Percentiles rank a stretch among this genome's conserved stretches.
Conservation (phyloP, 345 rosid species). For the Brassica incana region DNA sequence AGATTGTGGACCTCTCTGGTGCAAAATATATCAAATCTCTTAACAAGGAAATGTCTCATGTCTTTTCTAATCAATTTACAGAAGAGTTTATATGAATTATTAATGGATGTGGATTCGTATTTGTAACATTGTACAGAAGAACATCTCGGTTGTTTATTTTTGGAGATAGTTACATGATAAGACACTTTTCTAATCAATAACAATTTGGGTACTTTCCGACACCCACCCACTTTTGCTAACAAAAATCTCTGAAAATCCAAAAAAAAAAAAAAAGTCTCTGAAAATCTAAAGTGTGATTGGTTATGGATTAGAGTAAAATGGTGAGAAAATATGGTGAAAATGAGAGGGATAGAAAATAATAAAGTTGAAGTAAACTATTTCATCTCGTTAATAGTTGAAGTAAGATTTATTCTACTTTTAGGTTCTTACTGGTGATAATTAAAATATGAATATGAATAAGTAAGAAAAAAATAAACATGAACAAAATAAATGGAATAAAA, state of each 20-base stretch:
- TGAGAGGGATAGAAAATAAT: no score
- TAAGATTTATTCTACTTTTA: no score
- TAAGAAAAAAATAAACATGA: no score
- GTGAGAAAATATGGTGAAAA: no score
- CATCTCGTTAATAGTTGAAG: no score
- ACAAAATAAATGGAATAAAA: no score
- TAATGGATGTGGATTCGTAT: constrained; percentile 4
- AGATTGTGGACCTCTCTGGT: neutral
- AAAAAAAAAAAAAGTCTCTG: no score
- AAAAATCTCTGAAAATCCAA: neutral
- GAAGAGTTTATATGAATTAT: constrained; percentile 12
- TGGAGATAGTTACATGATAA: neutral
- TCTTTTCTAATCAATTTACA: constrained; percentile 6
- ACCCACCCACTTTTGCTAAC: neutral
- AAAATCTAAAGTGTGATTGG: no score
- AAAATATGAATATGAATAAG: no score
- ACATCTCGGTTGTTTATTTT: neutral
- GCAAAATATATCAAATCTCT: neutral
- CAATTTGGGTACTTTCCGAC: neutral
- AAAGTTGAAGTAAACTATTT: no score
- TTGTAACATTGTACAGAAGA: constrained; percentile 17
- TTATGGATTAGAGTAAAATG: no score
- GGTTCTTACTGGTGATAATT: no score
- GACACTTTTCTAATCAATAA: neutral
- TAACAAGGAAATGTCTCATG: constrained; percentile 4